These are phyloP conservation scores for Taphrina confusa DNA, from an alignment of 1,139 yeast species.

Conservation along the genomic window DNA sequence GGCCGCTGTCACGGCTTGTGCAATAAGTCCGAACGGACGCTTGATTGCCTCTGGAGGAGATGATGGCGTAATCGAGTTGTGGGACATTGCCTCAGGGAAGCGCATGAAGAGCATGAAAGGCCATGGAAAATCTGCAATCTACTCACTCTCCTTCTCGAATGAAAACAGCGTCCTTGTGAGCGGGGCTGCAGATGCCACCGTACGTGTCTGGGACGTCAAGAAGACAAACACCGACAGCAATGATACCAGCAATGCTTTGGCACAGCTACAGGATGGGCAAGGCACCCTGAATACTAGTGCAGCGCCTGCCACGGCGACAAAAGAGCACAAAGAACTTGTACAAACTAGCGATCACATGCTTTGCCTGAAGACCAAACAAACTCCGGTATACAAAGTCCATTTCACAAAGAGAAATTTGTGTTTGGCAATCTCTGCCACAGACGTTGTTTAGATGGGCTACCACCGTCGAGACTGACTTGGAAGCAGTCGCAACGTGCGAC, in stretches of 20 bases:
- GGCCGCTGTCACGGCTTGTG: constrained; percentile 78
- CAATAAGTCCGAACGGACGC: constrained; percentile 94
- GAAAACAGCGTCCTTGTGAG: constrained; percentile 90
- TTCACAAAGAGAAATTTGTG: constrained; percentile 80
- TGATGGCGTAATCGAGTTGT: constrained; percentile 81
- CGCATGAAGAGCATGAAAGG: constrained; percentile 70
- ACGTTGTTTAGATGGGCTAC: neutral
- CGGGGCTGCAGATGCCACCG: constrained; percentile 90
- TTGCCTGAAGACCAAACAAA: constrained; percentile 87
- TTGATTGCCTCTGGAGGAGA: constrained; percentile 90
- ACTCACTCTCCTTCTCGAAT: constrained; percentile 78
- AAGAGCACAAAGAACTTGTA: constrained; percentile 36
- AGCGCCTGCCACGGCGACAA: constrained; percentile 42
- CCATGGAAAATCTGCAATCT: constrained; percentile 81
- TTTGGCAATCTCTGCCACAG: constrained; percentile 23
- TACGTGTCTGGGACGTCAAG: constrained; percentile 94
- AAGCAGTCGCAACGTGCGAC: no score
- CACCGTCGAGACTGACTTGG: no score
- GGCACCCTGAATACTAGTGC: constrained; percentile 34
- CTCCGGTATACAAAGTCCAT: constrained; percentile 90
- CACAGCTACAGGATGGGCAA: constrained; percentile 53
- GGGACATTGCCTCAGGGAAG: constrained; percentile 95
- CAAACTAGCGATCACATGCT: constrained; percentile 82
- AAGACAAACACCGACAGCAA: constrained; percentile 69
- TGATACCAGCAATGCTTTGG: constrained; percentile 69